Conservation (phyloP, 139 green algal genomes). For the Chlamydomonas schloesseri region DNA sequence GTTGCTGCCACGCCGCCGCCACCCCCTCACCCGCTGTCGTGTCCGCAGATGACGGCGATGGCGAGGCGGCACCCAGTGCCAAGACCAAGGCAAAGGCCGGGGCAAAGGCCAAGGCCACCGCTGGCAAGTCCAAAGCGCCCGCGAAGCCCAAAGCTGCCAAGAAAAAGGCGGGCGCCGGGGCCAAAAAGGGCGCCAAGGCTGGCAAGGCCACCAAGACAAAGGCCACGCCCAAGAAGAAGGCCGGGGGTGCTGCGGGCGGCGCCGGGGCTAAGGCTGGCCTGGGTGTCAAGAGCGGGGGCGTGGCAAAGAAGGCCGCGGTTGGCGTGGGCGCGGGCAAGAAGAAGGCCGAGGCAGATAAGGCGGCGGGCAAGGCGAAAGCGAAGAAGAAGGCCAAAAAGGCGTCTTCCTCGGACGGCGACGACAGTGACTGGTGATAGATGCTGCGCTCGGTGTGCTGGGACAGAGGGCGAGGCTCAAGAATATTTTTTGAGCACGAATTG, state of each 20-base stretch:
- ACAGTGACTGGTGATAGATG: neutral
- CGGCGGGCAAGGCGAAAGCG: neutral
- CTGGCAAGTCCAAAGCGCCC: neutral
- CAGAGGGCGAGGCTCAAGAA: too few species aligned
- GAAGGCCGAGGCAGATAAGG: neutral
- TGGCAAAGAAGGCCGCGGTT: constrained; percentile 1
- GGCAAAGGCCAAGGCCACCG: neutral
- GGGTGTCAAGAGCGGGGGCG: neutral
- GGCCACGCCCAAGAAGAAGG: neutral
- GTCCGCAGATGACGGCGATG: neutral
- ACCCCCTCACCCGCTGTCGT: neutral
- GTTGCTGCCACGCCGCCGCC: too few species aligned
- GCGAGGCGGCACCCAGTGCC: too few species aligned
- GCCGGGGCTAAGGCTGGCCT: neutral
- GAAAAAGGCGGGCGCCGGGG: neutral
- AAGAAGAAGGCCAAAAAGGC: neutral
- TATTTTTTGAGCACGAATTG: too few species aligned
- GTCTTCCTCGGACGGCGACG: neutral
- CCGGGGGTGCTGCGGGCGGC: neutral
- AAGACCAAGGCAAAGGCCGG: neutral
- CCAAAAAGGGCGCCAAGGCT: neutral
- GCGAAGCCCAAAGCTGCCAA: neutral
- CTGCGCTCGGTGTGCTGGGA: too few species aligned
- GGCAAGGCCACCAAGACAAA: constrained; percentile 22
- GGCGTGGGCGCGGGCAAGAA: neutral